Base-by-base conservation (phyloP, 2,329 filamentous ascomycete genomes). In the Aureobasidium uvarum region DNA sequence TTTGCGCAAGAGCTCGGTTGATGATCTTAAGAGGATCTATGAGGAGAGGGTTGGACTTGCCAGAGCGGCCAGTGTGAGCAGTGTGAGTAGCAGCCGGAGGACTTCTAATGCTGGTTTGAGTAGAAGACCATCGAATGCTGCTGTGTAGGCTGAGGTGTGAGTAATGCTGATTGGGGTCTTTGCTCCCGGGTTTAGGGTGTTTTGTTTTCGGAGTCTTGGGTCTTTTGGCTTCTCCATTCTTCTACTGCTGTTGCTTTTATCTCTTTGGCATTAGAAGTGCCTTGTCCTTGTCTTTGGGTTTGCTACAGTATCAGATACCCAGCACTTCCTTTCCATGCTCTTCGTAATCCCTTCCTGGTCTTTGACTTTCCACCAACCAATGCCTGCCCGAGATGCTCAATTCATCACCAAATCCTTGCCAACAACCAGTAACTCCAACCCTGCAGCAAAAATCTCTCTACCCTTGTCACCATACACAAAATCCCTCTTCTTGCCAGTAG, bases 1-100 rank as follows among this genome's bases (percentile, higher is more conserved):
- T 48, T 50, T 81, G 48, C 77, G 77, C 68, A 80, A 81, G 68
- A 72, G 76, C 54, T 78, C 75, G 20, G 81, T 83, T 5, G 80
- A 82, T 52, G 79, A 82, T 70, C 68, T 83, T 67, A 72, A 80
- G 63, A 71, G 77, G 68, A 69, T 82, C 62, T 83, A 81, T 66
- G 81, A 83, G 69, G 80, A 82, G 69, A 70, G 80, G 51, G 78
- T 76, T 31, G 41, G 59, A 1, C 33, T 66, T n/a, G 55, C 56
- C 20, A 55, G 48, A 14, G 58, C 65, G 16, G 59, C 46, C 7
- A 62, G 59, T 18, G 59, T 62, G 58, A 62, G 45, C 6, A 52
- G 58, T 33, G 25, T 20, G 16, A 41, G 45, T 28, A 33, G 58
- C 14, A 48, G 45, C 3, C 31, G 38, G 38, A 43, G 33, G 5